phyloP scores from a whole-genome alignment of 495 filamentous ascomycete genomes.

The Usnea hakonensis region DNA sequence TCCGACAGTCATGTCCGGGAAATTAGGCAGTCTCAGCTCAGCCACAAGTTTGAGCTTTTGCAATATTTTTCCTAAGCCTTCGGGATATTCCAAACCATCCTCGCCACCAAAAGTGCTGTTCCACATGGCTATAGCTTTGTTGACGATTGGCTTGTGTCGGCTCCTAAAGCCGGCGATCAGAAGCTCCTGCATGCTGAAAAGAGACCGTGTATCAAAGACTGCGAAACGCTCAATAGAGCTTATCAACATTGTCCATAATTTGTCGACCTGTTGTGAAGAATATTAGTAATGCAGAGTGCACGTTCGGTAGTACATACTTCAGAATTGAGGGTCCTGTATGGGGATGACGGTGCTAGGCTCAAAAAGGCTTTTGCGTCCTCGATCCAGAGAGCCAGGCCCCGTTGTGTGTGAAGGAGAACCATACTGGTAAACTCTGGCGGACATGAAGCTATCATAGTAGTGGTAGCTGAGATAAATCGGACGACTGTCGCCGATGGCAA shows the following conservation, averaged over 20 bases:
- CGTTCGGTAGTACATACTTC: background rate
- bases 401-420: slow-evolving; percentile 48
- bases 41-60: slow-evolving; percentile 38
- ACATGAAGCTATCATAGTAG: slow-evolving; percentile 31
- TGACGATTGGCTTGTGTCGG: slow-evolving; percentile 47
- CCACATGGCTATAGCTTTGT: slow-evolving; percentile 51
- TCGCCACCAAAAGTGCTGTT: slow-evolving; percentile 47
- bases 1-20: slow-evolving; percentile 33
- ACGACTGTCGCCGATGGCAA: slow-evolving; percentile 14
- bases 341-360: background rate
- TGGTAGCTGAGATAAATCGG: slow-evolving; percentile 29
- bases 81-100: slow-evolving; percentile 38
- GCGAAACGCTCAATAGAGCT: slow-evolving; percentile 25
- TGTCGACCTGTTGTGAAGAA: slow-evolving; percentile 22
- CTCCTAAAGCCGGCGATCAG: slow-evolving; percentile 47
- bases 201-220: slow-evolving; percentile 29
- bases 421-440: slow-evolving; percentile 28
- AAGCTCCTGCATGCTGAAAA: slow-evolving; percentile 44
- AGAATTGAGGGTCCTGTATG: background rate
- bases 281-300: background rate
- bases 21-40: slow-evolving; percentile 43
- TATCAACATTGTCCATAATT: slow-evolving; percentile 25
- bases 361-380: slow-evolving; percentile 39
- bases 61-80: slow-evolving; percentile 41
- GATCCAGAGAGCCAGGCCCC: slow-evolving; percentile 54